These are phyloP conservation scores for Blastobotrys apis DNA, from an alignment of 1,139 yeast genomes.

Conservation along the genomic window DNA sequence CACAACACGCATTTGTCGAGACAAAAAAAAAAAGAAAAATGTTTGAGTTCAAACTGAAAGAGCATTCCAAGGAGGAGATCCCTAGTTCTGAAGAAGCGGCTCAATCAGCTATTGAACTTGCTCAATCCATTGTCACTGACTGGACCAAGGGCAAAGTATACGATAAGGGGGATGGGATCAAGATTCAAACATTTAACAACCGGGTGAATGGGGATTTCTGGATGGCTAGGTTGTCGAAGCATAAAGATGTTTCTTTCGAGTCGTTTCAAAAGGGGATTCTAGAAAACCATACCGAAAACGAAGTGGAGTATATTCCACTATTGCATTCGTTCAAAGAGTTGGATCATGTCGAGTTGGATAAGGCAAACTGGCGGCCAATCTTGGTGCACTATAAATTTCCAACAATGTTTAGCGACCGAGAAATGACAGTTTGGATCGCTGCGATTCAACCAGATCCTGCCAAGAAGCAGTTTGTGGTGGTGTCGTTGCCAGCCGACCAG, in stretches of 20 bases:
- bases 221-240: slow-evolving; percentile 45
- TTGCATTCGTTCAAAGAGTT: slow-evolving; percentile 33
- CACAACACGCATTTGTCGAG: not conserved
- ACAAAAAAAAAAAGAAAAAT: slow-evolving; percentile 2
- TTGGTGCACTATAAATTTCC: slow-evolving; percentile 48
- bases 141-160: slow-evolving; percentile 17
- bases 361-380: slow-evolving; percentile 31
- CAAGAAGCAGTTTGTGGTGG: slow-evolving; percentile 44
- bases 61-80: slow-evolving; percentile 24
- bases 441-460: slow-evolving; percentile 30
- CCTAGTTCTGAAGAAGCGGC: slow-evolving; percentile 26
- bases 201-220: slow-evolving; percentile 41
- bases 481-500: slow-evolving; percentile 45
- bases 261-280: slow-evolving; percentile 30
- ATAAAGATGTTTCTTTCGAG: slow-evolving; percentile 34
- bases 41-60: slow-evolving; percentile 25
- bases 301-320: slow-evolving; percentile 39
- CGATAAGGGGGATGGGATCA: slow-evolving; percentile 17
- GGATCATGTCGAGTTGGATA: slow-evolving; percentile 22
- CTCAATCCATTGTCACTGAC: slow-evolving; percentile 10
- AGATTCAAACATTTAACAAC: slow-evolving; percentile 39
- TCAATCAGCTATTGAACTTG: slow-evolving; percentile 25
- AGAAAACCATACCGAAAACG: slow-evolving; percentile 37
- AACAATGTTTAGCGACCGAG: slow-evolving; percentile 46
- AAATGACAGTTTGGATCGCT: slow-evolving; percentile 54